Base-by-base conservation (phyloP, 2,329 filamentous ascomycete genomes). In the Escovopsis sp. region DNA sequence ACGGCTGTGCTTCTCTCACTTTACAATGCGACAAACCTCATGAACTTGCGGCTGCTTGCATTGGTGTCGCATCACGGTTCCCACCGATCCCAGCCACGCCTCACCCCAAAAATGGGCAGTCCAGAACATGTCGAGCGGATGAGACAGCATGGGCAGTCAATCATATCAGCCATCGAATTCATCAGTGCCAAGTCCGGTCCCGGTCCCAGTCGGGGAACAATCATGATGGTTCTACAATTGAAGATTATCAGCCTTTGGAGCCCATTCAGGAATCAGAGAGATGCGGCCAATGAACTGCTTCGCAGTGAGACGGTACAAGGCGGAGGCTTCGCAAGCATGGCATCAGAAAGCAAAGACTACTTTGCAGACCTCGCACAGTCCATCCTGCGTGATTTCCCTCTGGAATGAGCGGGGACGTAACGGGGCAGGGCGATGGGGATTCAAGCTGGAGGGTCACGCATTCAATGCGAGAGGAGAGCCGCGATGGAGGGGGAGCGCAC, bases 311-410 rank as follows among this genome's bases (percentile, higher is more conserved):
- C 35, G 19, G 17, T 35, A 9, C 43, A 35, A 14, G 32, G 29
- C 3, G 41, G 36, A 39, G 44, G 44, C 17, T 37, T 45, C 5
- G 37, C 43, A 25, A 41, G 37, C 14, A 41, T 45, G 9, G 34
- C 43, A 18, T 28, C 34, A 5, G 31, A 34, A 7, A 43, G 41
- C 1, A 26, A 35, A 12, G 41, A 42, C 12, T 45, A 45, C 34
- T 46, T 46, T 40, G 43, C 44, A 15, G 41, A 40, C 16, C 41
- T 46, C 25, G 44, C 44, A 12, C 31, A 23, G 27, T 17, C 42
- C 27, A 39, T 45, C 11, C 34, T 42, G n/a, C 10, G 33, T 17
- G 17, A 41, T 12, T 30, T 39, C 31, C 11, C 42, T 23, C 19
- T 30, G 8, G 36, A 39, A 16, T 40, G 27, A 43, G 26, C 12